These are phyloP conservation scores for Glutinoglossum americanum DNA, from an alignment of 495 filamentous ascomycete genomes.

Conservation along the genomic window DNA sequence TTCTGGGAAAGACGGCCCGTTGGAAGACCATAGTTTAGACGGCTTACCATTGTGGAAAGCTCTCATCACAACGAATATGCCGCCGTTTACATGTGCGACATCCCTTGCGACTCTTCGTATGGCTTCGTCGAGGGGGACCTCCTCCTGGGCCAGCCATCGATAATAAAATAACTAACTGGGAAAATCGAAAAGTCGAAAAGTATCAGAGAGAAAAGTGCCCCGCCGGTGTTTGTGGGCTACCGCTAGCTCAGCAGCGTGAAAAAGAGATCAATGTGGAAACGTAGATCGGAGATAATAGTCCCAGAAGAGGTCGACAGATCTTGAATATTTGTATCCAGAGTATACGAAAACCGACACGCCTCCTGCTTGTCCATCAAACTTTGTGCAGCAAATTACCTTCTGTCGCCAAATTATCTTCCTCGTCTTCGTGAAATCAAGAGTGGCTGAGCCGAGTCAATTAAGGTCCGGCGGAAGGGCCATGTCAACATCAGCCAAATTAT, in stretches of 20 bases:
- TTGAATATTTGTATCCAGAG: constrained; percentile 1
- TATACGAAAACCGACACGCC: not conserved
- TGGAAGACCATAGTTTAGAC: not conserved
- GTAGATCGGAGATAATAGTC: not conserved
- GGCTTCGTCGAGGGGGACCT: constrained; percentile 54
- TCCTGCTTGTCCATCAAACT: not conserved
- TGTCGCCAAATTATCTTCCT: constrained; percentile 1
- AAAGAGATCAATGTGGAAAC: not conserved
- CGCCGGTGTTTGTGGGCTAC: no score
- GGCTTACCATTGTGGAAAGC: constrained; percentile 83
- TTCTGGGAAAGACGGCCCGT: not conserved
- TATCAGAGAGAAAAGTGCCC: not conserved
- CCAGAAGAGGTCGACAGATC: not conserved
- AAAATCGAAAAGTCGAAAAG: not conserved
- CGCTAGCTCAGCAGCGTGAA: not conserved
- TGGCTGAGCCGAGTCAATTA: constrained; percentile 1
- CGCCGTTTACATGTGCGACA: constrained; percentile 94
- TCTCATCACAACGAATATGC: constrained; percentile 96
- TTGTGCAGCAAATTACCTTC: not conserved
- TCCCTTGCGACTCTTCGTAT: constrained; percentile 95
- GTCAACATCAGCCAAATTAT: constrained; percentile 1
- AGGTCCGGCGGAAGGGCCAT: not conserved
- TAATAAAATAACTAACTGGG: not conserved
- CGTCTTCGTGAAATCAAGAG: not conserved
- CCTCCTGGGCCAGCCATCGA: constrained; percentile 52